These are phyloP conservation scores for Peronospora belbahrii DNA, from an alignment of 352 stramenopile genomes.

Conservation along the genomic window DNA sequence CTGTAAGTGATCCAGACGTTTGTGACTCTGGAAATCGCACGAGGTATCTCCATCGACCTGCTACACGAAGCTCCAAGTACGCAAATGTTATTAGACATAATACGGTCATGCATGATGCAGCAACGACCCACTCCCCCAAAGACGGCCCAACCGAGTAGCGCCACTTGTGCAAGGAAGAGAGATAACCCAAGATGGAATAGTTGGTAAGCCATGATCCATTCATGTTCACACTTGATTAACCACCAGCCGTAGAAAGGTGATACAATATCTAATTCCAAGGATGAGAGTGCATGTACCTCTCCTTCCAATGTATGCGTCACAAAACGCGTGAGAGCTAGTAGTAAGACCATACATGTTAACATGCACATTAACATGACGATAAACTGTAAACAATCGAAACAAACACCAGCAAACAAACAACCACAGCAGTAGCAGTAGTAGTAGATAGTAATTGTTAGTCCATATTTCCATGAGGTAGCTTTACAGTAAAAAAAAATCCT, in stretches of 20 bases:
- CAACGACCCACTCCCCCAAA: slow-evolving; percentile 45
- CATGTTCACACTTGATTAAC: slow-evolving; percentile 57
- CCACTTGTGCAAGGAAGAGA: slow-evolving; percentile 53
- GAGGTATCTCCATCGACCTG: slow-evolving; percentile 64
- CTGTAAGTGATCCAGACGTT: slow-evolving; percentile 5
- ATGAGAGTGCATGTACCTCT: slow-evolving; percentile 45
- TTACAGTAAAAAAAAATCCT: no score
- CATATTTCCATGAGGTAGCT: no score
- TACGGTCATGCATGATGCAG: slow-evolving; percentile 40
- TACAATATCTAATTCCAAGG: slow-evolving; percentile 58
- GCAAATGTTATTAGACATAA: slow-evolving; percentile 35
- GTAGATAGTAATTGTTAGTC: slow-evolving; percentile 7
- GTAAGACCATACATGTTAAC: slow-evolving; percentile 57
- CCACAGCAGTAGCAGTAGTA: slow-evolving; percentile 7
- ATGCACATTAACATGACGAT: slow-evolving; percentile 74
- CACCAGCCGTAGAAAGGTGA: slow-evolving; percentile 74
- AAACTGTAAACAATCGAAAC: slow-evolving; percentile 32
- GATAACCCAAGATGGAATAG: slow-evolving; percentile 51
- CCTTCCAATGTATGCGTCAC: slow-evolving; percentile 67
- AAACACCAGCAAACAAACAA: no score
- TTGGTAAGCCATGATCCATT: slow-evolving; percentile 61
- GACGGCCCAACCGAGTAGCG: slow-evolving; percentile 50
- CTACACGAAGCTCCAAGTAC: slow-evolving; percentile 57
- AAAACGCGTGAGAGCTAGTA: slow-evolving; percentile 66
- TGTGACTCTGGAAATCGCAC: slow-evolving; percentile 46